Conservation (phyloP, 345 rosid species). For the Viola odorata region DNA sequence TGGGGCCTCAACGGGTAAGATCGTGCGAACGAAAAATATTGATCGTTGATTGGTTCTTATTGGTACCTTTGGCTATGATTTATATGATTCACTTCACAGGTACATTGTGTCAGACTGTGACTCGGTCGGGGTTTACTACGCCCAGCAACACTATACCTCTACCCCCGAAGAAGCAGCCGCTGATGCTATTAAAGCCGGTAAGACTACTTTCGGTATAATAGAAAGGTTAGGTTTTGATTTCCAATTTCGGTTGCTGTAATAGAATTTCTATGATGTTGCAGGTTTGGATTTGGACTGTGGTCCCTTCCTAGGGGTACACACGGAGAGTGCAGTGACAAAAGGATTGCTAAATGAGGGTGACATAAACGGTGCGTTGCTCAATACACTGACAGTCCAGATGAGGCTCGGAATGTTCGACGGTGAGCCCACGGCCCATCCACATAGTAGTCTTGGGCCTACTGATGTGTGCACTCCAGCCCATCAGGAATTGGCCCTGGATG, state of each 20-base stretch:
- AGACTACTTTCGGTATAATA: conserved; percentile 1
- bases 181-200: conserved; percentile 78
- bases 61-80: not conserved
- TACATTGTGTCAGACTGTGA: conserved; percentile 33
- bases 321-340: conserved; percentile 49
- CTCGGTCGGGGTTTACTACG: conserved; percentile 27
- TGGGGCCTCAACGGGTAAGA: conserved; percentile 26
- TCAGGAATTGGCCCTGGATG: conserved; percentile 68
- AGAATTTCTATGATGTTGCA: conserved; percentile 6
- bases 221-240: not conserved
- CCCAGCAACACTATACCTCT: conserved; percentile 23
- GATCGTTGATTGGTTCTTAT: not conserved
- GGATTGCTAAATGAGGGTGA: conserved; percentile 48
- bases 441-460: conserved; percentile 64
- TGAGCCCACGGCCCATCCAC: conserved; percentile 51
- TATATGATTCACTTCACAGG: conserved; percentile 8
- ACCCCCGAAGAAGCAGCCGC: conserved; percentile 58
- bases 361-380: conserved; percentile 55
- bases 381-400: conserved; percentile 77
- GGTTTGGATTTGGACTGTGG: conserved; percentile 94
- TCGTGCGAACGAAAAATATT: not conserved
- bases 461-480: conserved; percentile 77
- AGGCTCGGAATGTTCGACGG: conserved; percentile 94
- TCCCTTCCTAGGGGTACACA: conserved; percentile 63
- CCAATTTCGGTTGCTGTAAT: not conserved